Conservation (phyloP, 164 flowering plant species). For the Vitis labrusca region DNA sequence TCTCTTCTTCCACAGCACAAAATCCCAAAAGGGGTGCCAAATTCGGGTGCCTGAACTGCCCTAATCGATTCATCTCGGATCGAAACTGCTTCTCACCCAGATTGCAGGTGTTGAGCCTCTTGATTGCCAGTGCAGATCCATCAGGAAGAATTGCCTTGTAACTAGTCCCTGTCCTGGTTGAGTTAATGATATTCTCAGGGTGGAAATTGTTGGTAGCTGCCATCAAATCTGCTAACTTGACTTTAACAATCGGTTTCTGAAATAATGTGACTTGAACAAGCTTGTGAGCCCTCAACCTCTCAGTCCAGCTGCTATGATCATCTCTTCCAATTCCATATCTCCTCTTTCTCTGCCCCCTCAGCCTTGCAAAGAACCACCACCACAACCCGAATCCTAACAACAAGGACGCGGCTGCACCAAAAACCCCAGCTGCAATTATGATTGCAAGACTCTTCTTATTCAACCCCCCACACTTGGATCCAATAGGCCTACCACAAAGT, state of each 20-base stretch:
- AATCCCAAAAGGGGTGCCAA: conserved; percentile 65
- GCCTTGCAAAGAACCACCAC: conserved; percentile 58
- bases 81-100: conserved; percentile 60
- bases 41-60: conserved; percentile 70
- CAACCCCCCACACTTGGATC: conserved; percentile 58
- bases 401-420: conserved; percentile 60
- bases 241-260: conserved; percentile 70
- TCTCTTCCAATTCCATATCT: conserved; percentile 35
- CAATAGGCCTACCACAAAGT: conserved; percentile 67
- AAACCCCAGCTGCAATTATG: conserved; percentile 67
- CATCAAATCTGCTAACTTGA: conserved; percentile 59
- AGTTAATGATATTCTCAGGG: conserved; percentile 37
- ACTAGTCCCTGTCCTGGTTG: conserved; percentile 57
- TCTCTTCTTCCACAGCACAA: conserved; percentile 68
- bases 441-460: conserved; percentile 55
- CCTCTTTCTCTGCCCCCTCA: conserved; percentile 33
- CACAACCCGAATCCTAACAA: conserved; percentile 60
- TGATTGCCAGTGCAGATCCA: conserved; percentile 66
- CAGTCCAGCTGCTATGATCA: conserved; percentile 42
- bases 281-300: conserved; percentile 51
- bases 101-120: conserved; percentile 57
- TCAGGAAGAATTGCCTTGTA: conserved; percentile 65
- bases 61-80: conserved; percentile 57
- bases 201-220: conserved; percentile 57
- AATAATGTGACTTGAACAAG: conserved; percentile 62